phyloP scores from a whole-genome alignment of 768 basidiomycete species.

The Floccularia luteovirens region DNA sequence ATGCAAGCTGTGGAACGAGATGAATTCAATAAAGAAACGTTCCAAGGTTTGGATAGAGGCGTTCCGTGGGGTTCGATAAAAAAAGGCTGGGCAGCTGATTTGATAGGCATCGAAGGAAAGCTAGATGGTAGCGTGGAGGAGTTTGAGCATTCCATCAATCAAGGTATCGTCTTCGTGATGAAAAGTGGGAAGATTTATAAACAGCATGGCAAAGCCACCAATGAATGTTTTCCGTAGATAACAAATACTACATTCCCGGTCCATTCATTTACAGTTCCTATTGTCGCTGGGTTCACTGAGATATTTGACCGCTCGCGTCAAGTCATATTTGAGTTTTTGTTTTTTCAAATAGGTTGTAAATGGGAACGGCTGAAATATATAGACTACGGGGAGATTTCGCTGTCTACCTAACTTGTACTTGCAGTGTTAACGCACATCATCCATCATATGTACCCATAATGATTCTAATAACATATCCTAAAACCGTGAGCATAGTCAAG shows the following conservation, averaged over 20 bases:
- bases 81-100: slow-evolving; percentile 48
- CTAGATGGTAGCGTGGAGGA: slow-evolving; percentile 24
- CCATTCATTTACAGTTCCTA: too few species aligned
- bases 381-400: too few species aligned
- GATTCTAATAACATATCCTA: too few species aligned
- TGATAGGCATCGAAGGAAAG: slow-evolving; percentile 29
- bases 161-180: slow-evolving; percentile 47
- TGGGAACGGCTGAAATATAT: too few species aligned
- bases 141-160: slow-evolving; percentile 37
- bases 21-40: slow-evolving; percentile 1
- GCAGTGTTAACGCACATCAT: too few species aligned
- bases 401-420: too few species aligned
- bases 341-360: too few species aligned
- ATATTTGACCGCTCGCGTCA: too few species aligned
- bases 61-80: slow-evolving; percentile 48
- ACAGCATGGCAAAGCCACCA: slow-evolving; percentile 6
- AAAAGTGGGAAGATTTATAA: slow-evolving; percentile 36
- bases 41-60: slow-evolving; percentile 34
- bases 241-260: not conserved
- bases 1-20: slow-evolving; percentile 13
- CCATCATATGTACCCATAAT: too few species aligned
- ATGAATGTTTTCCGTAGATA: slow-evolving; percentile 1
- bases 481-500: too few species aligned
- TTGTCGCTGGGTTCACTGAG: too few species aligned
- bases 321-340: too few species aligned